Percentiles rank a stretch among this genome's conserved stretches.
These are phyloP conservation scores for Salix viminalis DNA, from an alignment of 345 rosid genomes.

Conservation along the genomic window DNA sequence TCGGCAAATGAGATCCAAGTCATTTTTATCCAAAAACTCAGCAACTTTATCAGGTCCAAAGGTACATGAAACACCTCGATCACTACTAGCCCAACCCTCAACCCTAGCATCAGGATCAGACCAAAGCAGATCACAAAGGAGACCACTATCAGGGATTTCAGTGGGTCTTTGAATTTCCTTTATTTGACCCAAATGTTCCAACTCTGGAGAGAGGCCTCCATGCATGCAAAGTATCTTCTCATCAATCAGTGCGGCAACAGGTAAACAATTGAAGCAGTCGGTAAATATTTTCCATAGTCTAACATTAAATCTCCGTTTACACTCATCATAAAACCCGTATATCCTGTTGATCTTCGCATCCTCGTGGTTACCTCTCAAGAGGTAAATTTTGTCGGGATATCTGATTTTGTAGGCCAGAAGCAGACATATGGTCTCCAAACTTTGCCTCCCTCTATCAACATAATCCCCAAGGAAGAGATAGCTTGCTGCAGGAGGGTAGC, in stretches of 20 bases:
- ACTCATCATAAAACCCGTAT: slow-evolving; percentile 97
- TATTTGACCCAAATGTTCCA: slow-evolving; percentile 69
- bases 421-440: slow-evolving; percentile 92
- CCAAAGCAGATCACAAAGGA: slow-evolving; percentile 95
- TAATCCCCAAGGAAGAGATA: slow-evolving; percentile 95
- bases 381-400: slow-evolving; percentile 62
- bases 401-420: slow-evolving; percentile 93
- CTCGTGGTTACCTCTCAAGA: slow-evolving; percentile 96
- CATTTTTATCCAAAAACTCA: slow-evolving; percentile 84
- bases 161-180: slow-evolving; percentile 76
- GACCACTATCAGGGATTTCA: slow-evolving; percentile 87
- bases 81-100: slow-evolving; percentile 84
- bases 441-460: slow-evolving; percentile 95
- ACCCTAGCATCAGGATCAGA: slow-evolving; percentile 77
- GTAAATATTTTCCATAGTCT: slow-evolving; percentile 92
- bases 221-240: slow-evolving; percentile 96
- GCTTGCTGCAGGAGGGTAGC: slow-evolving; percentile 85
- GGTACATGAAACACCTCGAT: slow-evolving; percentile 85
- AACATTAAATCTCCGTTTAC: slow-evolving; percentile 92
- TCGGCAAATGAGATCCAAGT: slow-evolving; percentile 92
- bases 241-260: slow-evolving; percentile 87
- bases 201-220: slow-evolving; percentile 87
- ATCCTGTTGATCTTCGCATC: slow-evolving; percentile 94
- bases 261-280: slow-evolving; percentile 89
- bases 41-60: slow-evolving; percentile 82